Evolutionary conservation across 192 early-diverging fungal species (phyloP), one percentile per base, ranked within the genome.

Genomic region (Linderina pennispora): DNA sequence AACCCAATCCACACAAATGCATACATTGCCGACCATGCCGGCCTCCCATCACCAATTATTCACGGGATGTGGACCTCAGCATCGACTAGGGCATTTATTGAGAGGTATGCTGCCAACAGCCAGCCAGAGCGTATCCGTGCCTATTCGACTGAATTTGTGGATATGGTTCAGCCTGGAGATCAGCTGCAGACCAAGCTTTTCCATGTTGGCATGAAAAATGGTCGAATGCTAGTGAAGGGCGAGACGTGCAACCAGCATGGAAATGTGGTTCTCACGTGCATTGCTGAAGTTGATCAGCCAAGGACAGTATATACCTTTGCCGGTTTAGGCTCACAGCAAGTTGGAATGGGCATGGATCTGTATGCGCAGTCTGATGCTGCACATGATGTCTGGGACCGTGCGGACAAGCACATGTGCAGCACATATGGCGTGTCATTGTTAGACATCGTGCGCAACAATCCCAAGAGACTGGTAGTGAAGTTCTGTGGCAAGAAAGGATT

Each of bases 11-110:
- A 97, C 70, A 82, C 84, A 47, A 92, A 93, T 65, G 83, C 83
- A 21, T 94, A 91, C 75, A 82, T 97, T 76, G 85, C 92, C 39
- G 85, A 89, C 49, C 53, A 91, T 11, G 90, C 83, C n/a, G 77
- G 80, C 20, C 75, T 97, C 26, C 94, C 94, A 13, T 88, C 80
- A 22, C 84, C 89, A 18, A 93, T 97, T 52, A 94, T 90, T 4
- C 94, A 97, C 62, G 94, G 94, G 31, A 83, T 93, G 85, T 97
- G 90, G 90, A 97, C 91, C 15, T 79, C 76, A 43, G 88, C 92
- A 8, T 84, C 89, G 2, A 92, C 90, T 19, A 78, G 92, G 36
- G 88, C 92, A 63, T 83, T 90, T 58, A 81, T 97, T 9, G 94
- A 97, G 57, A 80, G 84, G 36, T 85, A 81, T 43, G 90, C 88